A percentile compares a stretch with the other conserved stretches of the same genome.
Conservation (phyloP, 139 green algal genomes). For the Closterium sp. region DNA sequence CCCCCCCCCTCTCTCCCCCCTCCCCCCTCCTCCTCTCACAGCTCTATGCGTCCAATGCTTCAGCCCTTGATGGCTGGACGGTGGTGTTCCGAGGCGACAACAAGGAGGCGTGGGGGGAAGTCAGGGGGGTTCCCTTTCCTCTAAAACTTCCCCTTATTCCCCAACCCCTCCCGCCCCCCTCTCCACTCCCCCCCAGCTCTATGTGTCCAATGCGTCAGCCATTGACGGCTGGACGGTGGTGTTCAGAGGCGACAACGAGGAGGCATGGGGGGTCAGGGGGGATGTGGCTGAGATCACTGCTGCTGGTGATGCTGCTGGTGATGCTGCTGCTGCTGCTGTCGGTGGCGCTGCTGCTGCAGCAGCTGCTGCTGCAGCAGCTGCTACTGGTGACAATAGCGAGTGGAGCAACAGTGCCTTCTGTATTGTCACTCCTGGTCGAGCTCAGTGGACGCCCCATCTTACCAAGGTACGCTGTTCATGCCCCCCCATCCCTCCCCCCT, state of each 20-base stretch:
- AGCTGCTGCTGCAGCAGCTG: not conserved
- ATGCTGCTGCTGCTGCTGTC: not conserved
- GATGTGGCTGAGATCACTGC: not conserved
- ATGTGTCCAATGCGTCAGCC: not conserved
- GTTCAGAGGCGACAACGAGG: not conserved
- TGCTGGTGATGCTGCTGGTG: not conserved
- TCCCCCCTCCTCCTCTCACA: not conserved
- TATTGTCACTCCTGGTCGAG: not conserved
- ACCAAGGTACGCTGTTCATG: not conserved
- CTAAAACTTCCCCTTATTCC: not conserved
- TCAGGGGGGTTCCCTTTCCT: too few species aligned
- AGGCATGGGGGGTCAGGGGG: not conserved
- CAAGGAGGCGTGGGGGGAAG: too few species aligned
- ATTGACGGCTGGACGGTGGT: not conserved
- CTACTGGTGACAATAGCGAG: not conserved
- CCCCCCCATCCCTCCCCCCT: too few species aligned
- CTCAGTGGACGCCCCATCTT: not conserved
- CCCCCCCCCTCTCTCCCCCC: too few species aligned
- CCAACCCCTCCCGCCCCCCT: too few species aligned
- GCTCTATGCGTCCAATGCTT: not conserved
- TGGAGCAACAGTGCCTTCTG: not conserved
- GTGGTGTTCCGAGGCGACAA: not conserved
- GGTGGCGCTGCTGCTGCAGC: not conserved
- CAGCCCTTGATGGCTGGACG: not conserved
- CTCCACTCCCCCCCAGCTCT: not conserved